A percentile compares a stretch with the other conserved stretches of the same genome.
These are phyloP conservation scores for Boletus sp. DNA, from an alignment of 768 basidiomycete species.

Conservation along the genomic window DNA sequence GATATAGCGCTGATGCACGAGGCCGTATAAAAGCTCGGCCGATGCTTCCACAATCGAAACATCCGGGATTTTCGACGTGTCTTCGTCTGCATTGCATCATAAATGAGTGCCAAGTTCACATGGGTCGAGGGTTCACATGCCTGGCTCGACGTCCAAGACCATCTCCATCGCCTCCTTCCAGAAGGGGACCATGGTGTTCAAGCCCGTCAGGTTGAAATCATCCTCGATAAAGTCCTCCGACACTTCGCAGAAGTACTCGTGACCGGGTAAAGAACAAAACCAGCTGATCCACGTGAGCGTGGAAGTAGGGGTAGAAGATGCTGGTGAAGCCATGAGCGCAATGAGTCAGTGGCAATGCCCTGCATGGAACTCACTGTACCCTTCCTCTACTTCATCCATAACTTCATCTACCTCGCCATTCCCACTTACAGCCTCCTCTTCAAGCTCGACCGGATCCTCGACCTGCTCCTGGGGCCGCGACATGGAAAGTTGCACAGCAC, in stretches of 20 bases:
- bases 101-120: slow-evolving; percentile 9
- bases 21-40: slow-evolving; percentile 94
- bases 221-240: slow-evolving; percentile 99
- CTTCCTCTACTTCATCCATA: slow-evolving; percentile 69
- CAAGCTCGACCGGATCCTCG: slow-evolving; percentile 49
- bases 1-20: slow-evolving; percentile 97
- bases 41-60: slow-evolving; percentile 98
- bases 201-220: slow-evolving; percentile 96
- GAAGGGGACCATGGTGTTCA: slow-evolving; percentile 95
- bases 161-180: slow-evolving; percentile 99
- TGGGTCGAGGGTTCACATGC: slow-evolving; percentile 45
- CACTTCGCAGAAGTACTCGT: slow-evolving; percentile 98
- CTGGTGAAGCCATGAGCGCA: slow-evolving; percentile 39
- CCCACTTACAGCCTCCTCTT: slow-evolving; percentile 61
- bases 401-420: slow-evolving; percentile 68
- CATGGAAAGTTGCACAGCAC: slow-evolving; percentile 31
- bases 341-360: slow-evolving; percentile 5
- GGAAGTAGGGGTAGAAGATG: slow-evolving; percentile 87
- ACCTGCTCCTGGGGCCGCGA: slow-evolving; percentile 42
- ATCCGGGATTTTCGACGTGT: slow-evolving; percentile 94
- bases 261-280: slow-evolving; percentile 93
- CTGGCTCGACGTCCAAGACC: slow-evolving; percentile 99
- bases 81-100: slow-evolving; percentile 61
- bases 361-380: slow-evolving; percentile 66
- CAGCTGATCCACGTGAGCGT: slow-evolving; percentile 94